Evolutionary conservation across 805 yeast genomes (phyloP).

Genomic region (Candida chilensis): DNA sequence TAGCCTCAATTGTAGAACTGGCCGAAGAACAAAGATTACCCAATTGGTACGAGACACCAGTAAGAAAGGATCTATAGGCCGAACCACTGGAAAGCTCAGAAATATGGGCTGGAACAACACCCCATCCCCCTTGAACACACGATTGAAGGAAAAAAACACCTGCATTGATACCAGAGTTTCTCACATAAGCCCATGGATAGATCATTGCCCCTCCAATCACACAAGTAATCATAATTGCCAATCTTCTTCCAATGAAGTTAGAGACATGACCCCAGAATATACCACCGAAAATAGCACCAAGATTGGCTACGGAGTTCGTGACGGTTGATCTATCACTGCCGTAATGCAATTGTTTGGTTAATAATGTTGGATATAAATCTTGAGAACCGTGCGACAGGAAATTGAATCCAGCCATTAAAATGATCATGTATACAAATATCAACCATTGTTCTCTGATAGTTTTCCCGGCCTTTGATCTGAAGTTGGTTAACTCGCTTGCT

Average conservation of each 20-base stretch:
- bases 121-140: conserved; percentile 70
- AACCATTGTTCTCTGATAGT: conserved; percentile 50
- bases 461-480: conserved; percentile 17
- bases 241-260: conserved; percentile 51
- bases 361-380: conserved; percentile 61
- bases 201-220: conserved; percentile 49
- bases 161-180: conserved; percentile 38
- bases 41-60: conserved; percentile 58
- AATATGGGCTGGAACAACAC: conserved; percentile 58
- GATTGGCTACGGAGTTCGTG: conserved; percentile 51
- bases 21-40: conserved; percentile 71
- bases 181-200: conserved; percentile 50
- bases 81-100: conserved; percentile 62
- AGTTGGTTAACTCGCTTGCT: conserved; percentile 9
- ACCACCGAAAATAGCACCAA: conserved; percentile 67
- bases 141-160: conserved; percentile 58
- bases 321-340: conserved; percentile 42
- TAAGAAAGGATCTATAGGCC: conserved; percentile 50
- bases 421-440: conserved; percentile 43
- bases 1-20: conserved; percentile 60
- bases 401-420: conserved; percentile 62
- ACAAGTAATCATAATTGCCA: conserved; percentile 41
- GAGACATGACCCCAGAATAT: conserved; percentile 46
- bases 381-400: conserved; percentile 71
- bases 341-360: conserved; percentile 41